A percentile compares a stretch with the other conserved stretches of the same genome.
phyloP scores from a whole-genome alignment of 805 yeast species.

The Scheffersomyces coipomensis region DNA sequence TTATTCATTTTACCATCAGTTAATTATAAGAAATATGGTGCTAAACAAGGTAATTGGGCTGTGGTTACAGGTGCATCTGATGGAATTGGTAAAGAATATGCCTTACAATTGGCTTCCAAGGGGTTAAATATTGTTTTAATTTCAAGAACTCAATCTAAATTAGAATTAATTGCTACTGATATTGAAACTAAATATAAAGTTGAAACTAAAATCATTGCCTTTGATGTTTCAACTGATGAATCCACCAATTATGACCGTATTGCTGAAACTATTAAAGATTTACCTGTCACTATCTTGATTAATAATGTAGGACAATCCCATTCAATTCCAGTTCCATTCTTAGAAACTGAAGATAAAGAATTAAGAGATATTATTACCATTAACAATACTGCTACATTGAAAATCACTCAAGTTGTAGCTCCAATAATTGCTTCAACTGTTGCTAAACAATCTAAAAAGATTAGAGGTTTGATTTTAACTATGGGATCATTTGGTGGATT shows the following conservation, averaged over 20 bases:
- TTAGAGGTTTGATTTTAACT: slow-evolving; percentile 78
- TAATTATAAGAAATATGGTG: slow-evolving; percentile 70
- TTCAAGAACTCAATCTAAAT: slow-evolving; percentile 79
- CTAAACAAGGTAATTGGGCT: slow-evolving; percentile 77
- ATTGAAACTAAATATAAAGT: slow-evolving; percentile 59
- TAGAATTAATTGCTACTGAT: slow-evolving; percentile 63
- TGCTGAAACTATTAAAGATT: slow-evolving; percentile 40
- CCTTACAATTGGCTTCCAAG: slow-evolving; percentile 77
- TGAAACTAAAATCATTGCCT: slow-evolving; percentile 63
- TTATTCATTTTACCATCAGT: slow-evolving; percentile 63
- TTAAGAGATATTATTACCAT: slow-evolving; percentile 77
- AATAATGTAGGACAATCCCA: slow-evolving; percentile 96
- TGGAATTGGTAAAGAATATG: slow-evolving; percentile 93
- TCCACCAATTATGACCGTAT: slow-evolving; percentile 56
- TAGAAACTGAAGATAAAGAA: slow-evolving; percentile 75
- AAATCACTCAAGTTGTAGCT: slow-evolving; percentile 74
- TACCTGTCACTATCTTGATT: slow-evolving; percentile 72
- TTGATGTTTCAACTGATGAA: slow-evolving; percentile 72
- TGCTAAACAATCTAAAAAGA: slow-evolving; percentile 31
- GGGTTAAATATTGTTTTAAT: slow-evolving; percentile 84
- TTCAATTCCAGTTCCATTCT: slow-evolving; percentile 90
- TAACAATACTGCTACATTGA: slow-evolving; percentile 81
- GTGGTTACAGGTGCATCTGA: slow-evolving; percentile 96
- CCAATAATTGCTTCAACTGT: slow-evolving; percentile 66
- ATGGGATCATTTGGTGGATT: slow-evolving; percentile 98